These are phyloP conservation scores for Pyrenophora seminiperda DNA, from an alignment of 2,329 filamentous ascomycete species.

Conservation along the genomic window DNA sequence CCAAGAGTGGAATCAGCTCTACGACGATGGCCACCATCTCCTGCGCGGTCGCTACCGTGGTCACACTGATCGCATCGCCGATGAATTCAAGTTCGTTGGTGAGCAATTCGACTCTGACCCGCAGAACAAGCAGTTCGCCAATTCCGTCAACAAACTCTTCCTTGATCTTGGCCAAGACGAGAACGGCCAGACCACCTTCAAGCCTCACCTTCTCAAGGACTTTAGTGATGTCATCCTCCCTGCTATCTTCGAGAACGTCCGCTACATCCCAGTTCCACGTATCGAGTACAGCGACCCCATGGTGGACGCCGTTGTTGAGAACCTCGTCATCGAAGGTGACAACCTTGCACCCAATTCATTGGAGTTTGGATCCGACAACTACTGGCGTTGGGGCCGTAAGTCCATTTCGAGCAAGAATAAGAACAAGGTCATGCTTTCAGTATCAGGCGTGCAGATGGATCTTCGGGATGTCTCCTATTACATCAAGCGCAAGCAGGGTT, in stretches of 20 bases:
- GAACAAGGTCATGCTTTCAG: slow-evolving; percentile 83
- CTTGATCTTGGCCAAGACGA: slow-evolving; percentile 85
- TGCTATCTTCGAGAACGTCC: slow-evolving; percentile 77
- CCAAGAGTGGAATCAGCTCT: slow-evolving; percentile 80
- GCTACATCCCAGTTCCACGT: slow-evolving; percentile 89
- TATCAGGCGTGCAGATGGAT: slow-evolving; percentile 91
- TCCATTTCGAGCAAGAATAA: slow-evolving; percentile 78
- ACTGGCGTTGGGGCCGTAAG: slow-evolving; percentile 94
- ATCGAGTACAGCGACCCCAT: slow-evolving; percentile 88
- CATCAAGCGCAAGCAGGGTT: slow-evolving; percentile 91
- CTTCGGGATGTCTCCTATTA: slow-evolving; percentile 81
- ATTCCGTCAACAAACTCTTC: slow-evolving; percentile 82
- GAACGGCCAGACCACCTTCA: slow-evolving; percentile 84
- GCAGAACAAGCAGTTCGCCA: slow-evolving; percentile 80
- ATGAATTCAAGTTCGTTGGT: slow-evolving; percentile 88
- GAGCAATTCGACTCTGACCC: slow-evolving; percentile 88
- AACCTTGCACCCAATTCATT: slow-evolving; percentile 94
- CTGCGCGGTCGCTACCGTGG: slow-evolving; percentile 85
- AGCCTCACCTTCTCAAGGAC: slow-evolving; percentile 90
- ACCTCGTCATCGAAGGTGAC: slow-evolving; percentile 92
- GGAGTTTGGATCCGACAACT: slow-evolving; percentile 89
- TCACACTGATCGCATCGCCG: slow-evolving; percentile 83
- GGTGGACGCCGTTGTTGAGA: slow-evolving; percentile 90
- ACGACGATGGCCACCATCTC: slow-evolving; percentile 83
- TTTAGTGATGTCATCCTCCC: slow-evolving; percentile 86